These are phyloP conservation scores for Anthoceros angustus DNA, from an alignment of 225 moss, liverwort and hornwort genomes.

Conservation along the genomic window DNA sequence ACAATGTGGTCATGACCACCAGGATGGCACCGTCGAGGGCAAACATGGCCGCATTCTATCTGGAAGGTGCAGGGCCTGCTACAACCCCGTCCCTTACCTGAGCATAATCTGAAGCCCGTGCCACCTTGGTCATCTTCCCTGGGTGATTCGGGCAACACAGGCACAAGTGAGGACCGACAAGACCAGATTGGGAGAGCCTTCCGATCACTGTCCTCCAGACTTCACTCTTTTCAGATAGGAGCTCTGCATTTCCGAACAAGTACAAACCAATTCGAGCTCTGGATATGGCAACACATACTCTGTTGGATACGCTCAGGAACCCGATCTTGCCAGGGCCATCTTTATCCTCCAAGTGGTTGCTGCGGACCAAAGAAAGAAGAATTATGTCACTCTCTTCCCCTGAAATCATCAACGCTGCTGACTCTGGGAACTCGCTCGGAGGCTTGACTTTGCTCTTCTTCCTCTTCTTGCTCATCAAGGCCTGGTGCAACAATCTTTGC, in stretches of 20 bases:
- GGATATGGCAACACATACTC: constrained; percentile 33
- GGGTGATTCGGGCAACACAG: constrained; percentile 30
- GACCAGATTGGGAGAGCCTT: constrained; percentile 9
- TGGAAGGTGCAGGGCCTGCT: constrained; percentile 21
- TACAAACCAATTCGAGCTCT: constrained; percentile 35
- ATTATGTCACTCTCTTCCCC: constrained; percentile 38
- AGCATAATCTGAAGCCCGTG: constrained; percentile 17
- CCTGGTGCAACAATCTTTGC: not conserved
- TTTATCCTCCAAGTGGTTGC: constrained; percentile 12
- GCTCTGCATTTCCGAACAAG: constrained; percentile 35
- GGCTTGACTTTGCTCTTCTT: not conserved
- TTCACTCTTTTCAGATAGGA: constrained; percentile 17
- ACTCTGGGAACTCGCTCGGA: constrained; percentile 17
- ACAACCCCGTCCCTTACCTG: constrained; percentile 37
- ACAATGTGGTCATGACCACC: constrained; percentile 18
- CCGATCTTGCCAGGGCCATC: constrained; percentile 29
- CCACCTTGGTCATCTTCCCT: constrained; percentile 10
- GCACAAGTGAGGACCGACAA: constrained; percentile 19
- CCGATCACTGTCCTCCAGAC: constrained; percentile 20
- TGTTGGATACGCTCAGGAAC: constrained; percentile 18
- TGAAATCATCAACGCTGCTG: constrained; percentile 32
- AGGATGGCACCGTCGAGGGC: constrained; percentile 36
- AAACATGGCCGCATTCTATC: constrained; percentile 30
- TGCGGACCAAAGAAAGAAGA: constrained; percentile 32
- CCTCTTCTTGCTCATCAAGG: not conserved